Evolutionary conservation across 345 rosid species (phyloP).

Genomic region (Nasturtium officinale): DNA sequence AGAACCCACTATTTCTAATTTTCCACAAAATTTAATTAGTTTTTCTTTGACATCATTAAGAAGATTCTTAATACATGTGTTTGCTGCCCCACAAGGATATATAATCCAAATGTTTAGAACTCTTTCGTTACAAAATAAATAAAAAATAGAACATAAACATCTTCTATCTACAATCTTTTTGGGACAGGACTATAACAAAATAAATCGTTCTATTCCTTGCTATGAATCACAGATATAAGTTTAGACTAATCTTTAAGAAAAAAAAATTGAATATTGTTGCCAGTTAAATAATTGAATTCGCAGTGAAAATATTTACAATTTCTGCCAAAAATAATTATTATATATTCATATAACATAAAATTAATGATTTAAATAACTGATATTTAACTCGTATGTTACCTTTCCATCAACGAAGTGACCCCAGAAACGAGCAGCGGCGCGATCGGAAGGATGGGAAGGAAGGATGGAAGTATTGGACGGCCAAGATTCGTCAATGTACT

Average conservation of each 20-base stretch:
- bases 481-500: conserved; percentile 77
- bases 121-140: background rate
- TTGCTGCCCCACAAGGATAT: background rate
- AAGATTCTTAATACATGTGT: no score
- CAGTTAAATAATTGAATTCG: background rate
- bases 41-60: background rate
- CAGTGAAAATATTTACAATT: background rate
- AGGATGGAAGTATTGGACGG: conserved; percentile 53
- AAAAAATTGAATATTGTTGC: background rate
- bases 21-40: background rate
- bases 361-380: background rate
- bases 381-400: conserved; percentile 39
- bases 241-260: background rate
- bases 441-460: conserved; percentile 54
- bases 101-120: background rate
- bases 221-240: background rate
- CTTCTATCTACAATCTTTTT: background rate
- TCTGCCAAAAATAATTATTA: no score
- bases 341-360: no score
- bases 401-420: conserved; percentile 62
- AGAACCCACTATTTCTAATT: no score
- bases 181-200: background rate
- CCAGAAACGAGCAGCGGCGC: conserved; percentile 76
- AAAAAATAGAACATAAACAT: background rate
- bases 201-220: no score